phyloP scores from a whole-genome alignment of 352 stramenopile genomes.

The Thalassiosira allenii region DNA sequence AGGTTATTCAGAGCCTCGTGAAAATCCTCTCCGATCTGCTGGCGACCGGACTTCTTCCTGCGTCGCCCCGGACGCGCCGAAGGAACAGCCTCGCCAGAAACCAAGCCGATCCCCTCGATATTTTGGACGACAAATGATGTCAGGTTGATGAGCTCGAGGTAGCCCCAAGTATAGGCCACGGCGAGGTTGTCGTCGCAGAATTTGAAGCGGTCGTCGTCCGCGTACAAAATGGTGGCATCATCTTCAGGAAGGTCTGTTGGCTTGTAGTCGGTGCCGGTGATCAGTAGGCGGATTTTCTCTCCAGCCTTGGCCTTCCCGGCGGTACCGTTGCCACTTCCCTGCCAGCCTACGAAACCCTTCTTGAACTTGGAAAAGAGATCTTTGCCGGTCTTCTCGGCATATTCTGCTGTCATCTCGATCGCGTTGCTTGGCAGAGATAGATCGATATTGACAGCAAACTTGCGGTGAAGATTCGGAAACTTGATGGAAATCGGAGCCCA shows the following conservation, averaged over 20 bases:
- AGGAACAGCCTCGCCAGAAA: too few relatives aligned
- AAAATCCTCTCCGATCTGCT: too few relatives aligned
- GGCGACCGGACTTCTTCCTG: too few relatives aligned
- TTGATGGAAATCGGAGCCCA: not conserved
- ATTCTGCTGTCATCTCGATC: not conserved
- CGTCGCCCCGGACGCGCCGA: too few relatives aligned
- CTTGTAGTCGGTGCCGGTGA: not conserved
- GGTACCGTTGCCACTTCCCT: conserved; percentile 3
- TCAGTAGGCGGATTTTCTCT: not conserved
- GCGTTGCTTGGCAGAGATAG: not conserved
- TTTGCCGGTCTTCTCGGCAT: not conserved
- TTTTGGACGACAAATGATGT: too few relatives aligned
- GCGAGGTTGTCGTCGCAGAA: not conserved
- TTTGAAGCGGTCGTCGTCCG: not conserved
- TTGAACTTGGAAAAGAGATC: not conserved
- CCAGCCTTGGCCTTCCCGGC: not conserved
- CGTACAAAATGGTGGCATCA: not conserved
- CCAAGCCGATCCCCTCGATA: too few relatives aligned
- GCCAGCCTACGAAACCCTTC: not conserved
- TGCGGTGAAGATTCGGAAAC: conserved; percentile 1
- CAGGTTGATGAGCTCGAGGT: too few relatives aligned
- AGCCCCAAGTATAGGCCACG: not conserved
- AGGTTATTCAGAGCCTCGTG: too few relatives aligned
- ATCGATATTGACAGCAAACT: not conserved
- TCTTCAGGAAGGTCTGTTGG: too few relatives aligned